A percentile compares a stretch with the other conserved stretches of the same genome.
These are phyloP conservation scores for Penicillium alfredii DNA, from an alignment of 495 filamentous ascomycete genomes.

Conservation along the genomic window DNA sequence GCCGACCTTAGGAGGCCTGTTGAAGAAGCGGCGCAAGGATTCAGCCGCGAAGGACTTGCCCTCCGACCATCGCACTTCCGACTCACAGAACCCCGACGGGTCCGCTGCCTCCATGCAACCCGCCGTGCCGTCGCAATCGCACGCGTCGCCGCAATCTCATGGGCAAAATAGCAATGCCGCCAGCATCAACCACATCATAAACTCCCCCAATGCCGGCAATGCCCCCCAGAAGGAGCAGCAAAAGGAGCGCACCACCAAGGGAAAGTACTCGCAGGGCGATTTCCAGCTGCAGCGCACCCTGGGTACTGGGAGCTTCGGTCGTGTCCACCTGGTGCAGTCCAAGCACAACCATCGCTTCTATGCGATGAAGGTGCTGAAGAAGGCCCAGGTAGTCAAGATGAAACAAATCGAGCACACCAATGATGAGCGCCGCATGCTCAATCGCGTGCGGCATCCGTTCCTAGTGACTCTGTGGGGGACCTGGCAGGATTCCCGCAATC, in stretches of 20 bases:
- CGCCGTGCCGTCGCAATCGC: slow-evolving; percentile 24
- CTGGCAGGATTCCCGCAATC: slow-evolving; percentile 88
- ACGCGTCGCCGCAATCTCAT: slow-evolving; percentile 28
- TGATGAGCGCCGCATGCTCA: slow-evolving; percentile 91
- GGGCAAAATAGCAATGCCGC: slow-evolving; percentile 34
- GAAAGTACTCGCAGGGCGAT: slow-evolving; percentile 92
- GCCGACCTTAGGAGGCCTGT: slow-evolving; percentile 59
- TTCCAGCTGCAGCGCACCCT: slow-evolving; percentile 84
- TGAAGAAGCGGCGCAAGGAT: slow-evolving; percentile 87
- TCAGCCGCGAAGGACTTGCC: slow-evolving; percentile 61
- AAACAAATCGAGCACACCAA: slow-evolving; percentile 99
- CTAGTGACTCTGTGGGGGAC: slow-evolving; percentile 97
- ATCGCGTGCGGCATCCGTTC: slow-evolving; percentile 93
- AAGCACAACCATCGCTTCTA: slow-evolving; percentile 97
- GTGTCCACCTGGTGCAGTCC: slow-evolving; percentile 93
- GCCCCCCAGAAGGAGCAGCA: slow-evolving; percentile 15
- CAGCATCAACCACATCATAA: slow-evolving; percentile 42
- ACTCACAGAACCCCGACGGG: slow-evolving; percentile 41
- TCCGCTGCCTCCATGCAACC: slow-evolving; percentile 40
- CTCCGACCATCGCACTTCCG: slow-evolving; percentile 50
- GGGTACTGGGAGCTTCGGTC: slow-evolving; percentile 93
- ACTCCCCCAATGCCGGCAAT: slow-evolving; percentile 20
- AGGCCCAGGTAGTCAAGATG: slow-evolving; percentile 98
- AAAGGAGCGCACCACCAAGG: slow-evolving; percentile 71
- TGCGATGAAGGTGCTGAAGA: slow-evolving; percentile 96